Percentiles rank a stretch among this genome's conserved stretches.
Evolutionary conservation across 2,329 filamentous ascomycete genomes (phyloP).

Genomic region (Rutstroemia sp.): DNA sequence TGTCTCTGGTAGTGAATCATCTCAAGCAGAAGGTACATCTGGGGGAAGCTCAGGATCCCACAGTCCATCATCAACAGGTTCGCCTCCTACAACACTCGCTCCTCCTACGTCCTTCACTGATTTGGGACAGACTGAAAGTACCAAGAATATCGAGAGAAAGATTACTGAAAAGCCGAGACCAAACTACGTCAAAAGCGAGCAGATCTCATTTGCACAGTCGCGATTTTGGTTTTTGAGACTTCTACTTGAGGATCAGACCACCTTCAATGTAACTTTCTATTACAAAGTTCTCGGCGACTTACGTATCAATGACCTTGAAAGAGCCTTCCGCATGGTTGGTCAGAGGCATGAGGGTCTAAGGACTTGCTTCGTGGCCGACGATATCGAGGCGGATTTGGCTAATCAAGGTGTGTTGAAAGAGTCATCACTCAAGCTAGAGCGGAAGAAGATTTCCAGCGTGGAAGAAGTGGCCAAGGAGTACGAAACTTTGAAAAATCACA

Average conservation of each 20-base stretch:
- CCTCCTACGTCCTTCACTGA: background rate
- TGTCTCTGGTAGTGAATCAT: no score
- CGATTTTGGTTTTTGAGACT: slow-evolving; percentile 23
- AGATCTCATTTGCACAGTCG: slow-evolving; percentile 12
- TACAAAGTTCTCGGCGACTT: slow-evolving; percentile 20
- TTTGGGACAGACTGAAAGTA: background rate
- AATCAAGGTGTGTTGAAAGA: slow-evolving; percentile 9
- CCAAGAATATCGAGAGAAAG: background rate
- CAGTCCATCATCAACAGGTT: no score
- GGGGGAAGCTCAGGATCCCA: no score
- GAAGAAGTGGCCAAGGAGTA: background rate
- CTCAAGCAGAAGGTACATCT: no score
- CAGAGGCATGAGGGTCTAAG: slow-evolving; percentile 24
- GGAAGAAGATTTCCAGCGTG: background rate
- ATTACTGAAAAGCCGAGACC: background rate
- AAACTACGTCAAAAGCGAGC: background rate
- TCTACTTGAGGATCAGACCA: slow-evolving; percentile 21
- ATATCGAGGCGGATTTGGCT: background rate
- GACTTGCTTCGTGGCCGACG: slow-evolving; percentile 19
- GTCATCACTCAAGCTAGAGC: background rate
- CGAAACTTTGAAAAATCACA: background rate
- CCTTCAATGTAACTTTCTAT: slow-evolving; percentile 20
- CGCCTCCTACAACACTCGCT: no score
- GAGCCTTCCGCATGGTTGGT: slow-evolving; percentile 17
- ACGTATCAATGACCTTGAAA: slow-evolving; percentile 12